Evolutionary conservation across 441 rosid species (phyloP).

Genomic region (Brassica hybrid): DNA sequence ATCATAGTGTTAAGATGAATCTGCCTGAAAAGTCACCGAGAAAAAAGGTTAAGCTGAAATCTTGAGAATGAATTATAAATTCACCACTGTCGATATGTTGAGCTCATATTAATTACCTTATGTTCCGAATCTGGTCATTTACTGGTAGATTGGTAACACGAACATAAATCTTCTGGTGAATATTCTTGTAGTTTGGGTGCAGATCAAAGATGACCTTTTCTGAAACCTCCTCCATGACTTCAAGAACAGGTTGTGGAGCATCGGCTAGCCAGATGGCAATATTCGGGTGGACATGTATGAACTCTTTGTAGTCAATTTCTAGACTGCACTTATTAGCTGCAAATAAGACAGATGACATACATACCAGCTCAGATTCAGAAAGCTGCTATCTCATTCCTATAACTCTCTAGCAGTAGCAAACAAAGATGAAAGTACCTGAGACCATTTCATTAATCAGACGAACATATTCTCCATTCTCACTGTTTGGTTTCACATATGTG

Average conservation of each 20-base stretch:
- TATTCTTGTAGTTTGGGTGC: conserved; percentile 87
- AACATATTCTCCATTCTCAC: conserved; percentile 74
- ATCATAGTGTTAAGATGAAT: conserved; percentile 93
- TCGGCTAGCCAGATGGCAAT: conserved; percentile 98
- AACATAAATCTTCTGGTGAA: conserved; percentile 85
- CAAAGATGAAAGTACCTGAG: conserved; percentile 81
- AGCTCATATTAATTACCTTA: conserved; percentile 55
- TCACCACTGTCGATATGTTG: background rate
- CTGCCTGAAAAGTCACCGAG: conserved; percentile 57
- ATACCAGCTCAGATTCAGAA: too few species aligned
- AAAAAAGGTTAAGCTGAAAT: conserved; percentile 16
- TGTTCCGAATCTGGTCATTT: conserved; percentile 94
- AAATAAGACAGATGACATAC: too few species aligned
- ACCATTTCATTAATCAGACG: conserved; percentile 90
- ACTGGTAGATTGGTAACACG: conserved; percentile 89
- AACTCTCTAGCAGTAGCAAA: too few species aligned
- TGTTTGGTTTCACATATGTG: conserved; percentile 80
- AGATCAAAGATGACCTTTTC: conserved; percentile 79
- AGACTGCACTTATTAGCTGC: conserved; percentile 93
- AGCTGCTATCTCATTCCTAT: too few species aligned
- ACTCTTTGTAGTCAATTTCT: conserved; percentile 91
- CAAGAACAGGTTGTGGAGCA: conserved; percentile 97
- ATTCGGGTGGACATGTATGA: conserved; percentile 89
- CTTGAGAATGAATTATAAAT: background rate
- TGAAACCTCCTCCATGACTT: conserved; percentile 95